A percentile compares a stretch with the other conserved stretches of the same genome.
Evolutionary conservation across 2,329 filamentous ascomycete genomes (phyloP).

Genomic region (Capronia americana): DNA sequence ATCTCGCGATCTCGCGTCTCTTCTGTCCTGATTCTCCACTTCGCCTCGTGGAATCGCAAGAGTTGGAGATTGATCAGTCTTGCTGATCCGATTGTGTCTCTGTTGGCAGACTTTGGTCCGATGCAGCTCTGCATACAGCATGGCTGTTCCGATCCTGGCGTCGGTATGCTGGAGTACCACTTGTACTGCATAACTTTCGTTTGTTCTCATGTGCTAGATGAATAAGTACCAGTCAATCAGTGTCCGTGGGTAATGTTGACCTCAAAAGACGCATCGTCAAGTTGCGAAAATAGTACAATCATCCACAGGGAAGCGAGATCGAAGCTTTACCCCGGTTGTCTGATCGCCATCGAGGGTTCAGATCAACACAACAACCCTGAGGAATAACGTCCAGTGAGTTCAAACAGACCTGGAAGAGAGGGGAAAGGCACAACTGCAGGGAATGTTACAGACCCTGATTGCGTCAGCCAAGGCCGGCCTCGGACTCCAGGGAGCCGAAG

Average conservation of each 20-base stretch:
- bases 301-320: background rate
- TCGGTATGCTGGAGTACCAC: too few species aligned
- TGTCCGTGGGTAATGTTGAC: too few species aligned
- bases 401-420: background rate
- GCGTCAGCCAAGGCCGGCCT: slow-evolving; percentile 7
- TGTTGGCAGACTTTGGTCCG: too few species aligned
- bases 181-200: too few species aligned
- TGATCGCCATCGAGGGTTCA: background rate
- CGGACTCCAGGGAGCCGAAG: background rate
- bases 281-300: background rate
- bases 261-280: too few species aligned
- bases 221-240: too few species aligned
- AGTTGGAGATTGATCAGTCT: too few species aligned
- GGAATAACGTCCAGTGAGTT: background rate
- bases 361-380: background rate
- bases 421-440: background rate
- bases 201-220: too few species aligned
- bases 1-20: background rate
- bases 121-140: too few species aligned
- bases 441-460: background rate
- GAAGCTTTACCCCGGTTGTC: background rate
- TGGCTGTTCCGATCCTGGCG: too few species aligned
- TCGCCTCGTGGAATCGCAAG: too few species aligned
- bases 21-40: background rate
- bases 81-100: too few species aligned